Conservation (phyloP, 805 yeast genomes). For the Candida parachauliodes region DNA sequence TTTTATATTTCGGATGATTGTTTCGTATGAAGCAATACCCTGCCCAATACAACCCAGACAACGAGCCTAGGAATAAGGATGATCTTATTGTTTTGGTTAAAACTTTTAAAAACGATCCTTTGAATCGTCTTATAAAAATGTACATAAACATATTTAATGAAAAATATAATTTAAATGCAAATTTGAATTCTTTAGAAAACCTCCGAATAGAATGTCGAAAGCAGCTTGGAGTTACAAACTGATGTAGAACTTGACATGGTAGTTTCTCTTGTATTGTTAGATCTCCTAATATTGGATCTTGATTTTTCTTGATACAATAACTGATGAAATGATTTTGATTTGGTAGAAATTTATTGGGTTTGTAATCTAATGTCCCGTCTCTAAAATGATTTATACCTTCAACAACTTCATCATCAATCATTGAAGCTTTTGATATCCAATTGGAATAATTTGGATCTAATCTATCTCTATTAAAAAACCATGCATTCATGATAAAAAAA, state of each 20-base stretch:
- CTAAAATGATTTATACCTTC: conserved; percentile 25
- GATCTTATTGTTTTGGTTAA: conserved; percentile 24
- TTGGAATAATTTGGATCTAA: conserved; percentile 35
- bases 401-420: conserved; percentile 36
- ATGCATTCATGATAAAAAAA: conserved; percentile 26
- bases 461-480: conserved; percentile 31
- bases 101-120: conserved; percentile 4
- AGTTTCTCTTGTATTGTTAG: conserved; percentile 15
- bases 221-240: conserved; percentile 27
- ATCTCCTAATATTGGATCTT: conserved; percentile 29
- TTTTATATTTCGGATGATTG: conserved; percentile 23
- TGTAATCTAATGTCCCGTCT: conserved; percentile 23
- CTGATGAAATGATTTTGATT: conserved; percentile 22
- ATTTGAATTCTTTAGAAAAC: conserved; percentile 30
- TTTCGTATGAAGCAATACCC: conserved; percentile 36
- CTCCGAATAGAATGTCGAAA: conserved; percentile 37
- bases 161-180: conserved; percentile 32
- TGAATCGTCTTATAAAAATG: conserved; percentile 5
- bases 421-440: conserved; percentile 45
- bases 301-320: conserved; percentile 24
- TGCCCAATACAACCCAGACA: conserved; percentile 37
- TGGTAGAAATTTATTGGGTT: not conserved
- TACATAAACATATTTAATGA: conserved; percentile 30
- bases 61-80: conserved; percentile 33
- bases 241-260: conserved; percentile 36